Percentiles rank a stretch among this genome's conserved stretches.
phyloP scores from a whole-genome alignment of 495 filamentous ascomycete species.

The Aspergillus wentii region DNA sequence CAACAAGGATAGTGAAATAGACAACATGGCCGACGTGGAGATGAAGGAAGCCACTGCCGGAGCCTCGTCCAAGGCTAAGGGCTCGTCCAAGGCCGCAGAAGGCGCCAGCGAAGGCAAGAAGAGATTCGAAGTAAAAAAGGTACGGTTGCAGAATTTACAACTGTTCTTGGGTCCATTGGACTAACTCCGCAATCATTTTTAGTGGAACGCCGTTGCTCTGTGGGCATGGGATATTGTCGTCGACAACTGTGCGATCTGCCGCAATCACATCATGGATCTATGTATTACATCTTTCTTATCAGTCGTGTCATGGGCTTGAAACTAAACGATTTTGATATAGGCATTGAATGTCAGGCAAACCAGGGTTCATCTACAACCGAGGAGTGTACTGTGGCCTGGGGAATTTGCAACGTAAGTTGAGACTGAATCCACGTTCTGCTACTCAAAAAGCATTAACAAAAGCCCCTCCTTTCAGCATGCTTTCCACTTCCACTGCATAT shows the following conservation, averaged over 20 bases:
- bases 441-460: slow-evolving; percentile 1
- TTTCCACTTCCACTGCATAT: slow-evolving; percentile 99
- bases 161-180: slow-evolving; percentile 1
- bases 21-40: slow-evolving; percentile 88
- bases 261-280: slow-evolving; percentile 99
- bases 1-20: neutral
- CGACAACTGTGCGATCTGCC: slow-evolving; percentile 98
- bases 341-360: slow-evolving; percentile 99
- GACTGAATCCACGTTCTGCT: slow-evolving; percentile 3
- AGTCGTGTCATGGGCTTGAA: too few relatives aligned
- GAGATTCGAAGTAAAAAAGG: slow-evolving; percentile 98
- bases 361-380: slow-evolving; percentile 96
- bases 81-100: slow-evolving; percentile 51
- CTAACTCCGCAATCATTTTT: slow-evolving; percentile 2
- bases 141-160: slow-evolving; percentile 23
- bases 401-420: slow-evolving; percentile 88
- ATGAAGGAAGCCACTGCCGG: slow-evolving; percentile 78
- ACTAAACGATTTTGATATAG: slow-evolving; percentile 35
- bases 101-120: slow-evolving; percentile 71
- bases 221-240: slow-evolving; percentile 99
- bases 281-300: slow-evolving; percentile 57
- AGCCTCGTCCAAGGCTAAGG: slow-evolving; percentile 53
- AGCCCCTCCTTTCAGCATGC: slow-evolving; percentile 63
- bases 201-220: slow-evolving; percentile 99
- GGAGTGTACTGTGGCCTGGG: slow-evolving; percentile 98